Evolutionary conservation across 331 rosid genomes (phyloP), one percentile per base, ranked within the genome.

Genomic region (Malus hybrid): DNA sequence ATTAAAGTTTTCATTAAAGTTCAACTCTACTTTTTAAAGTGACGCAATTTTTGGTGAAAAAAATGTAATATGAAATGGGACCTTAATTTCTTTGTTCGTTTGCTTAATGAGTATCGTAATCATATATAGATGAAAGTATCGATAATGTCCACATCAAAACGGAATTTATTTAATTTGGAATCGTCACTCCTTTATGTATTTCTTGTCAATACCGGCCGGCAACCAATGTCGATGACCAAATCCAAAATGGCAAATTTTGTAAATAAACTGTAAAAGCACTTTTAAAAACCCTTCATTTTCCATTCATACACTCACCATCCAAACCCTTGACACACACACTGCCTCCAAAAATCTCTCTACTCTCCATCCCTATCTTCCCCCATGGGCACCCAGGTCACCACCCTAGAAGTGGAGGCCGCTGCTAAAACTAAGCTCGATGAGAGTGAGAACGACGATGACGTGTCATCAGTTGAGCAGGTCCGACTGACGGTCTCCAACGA

Each of bases 401-500:
- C 63, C 22, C 63, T 32, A 7, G 75, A 70, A n/a, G 20, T 24
- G n/a, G 65, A 70, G 48, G 31, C 62, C 19, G 20, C 29, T 5
- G 63, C 3, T 13, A 2, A 16, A 10, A 12, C 63, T 34, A 18
- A 62, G 0, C 7, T 24, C 42, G 48, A 19, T 2, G 29, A 27
- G 8, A 29, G 29, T 59, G 32, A 50, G 29, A 60, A 63, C 12
- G 61, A 52, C 2, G 83, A 81, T 8, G 83, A 81, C 22, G 31
- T 71, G 32, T 84, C 85, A 5, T 83, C 83, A 1, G 60, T 84
- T 5, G 85, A 84, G 33, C 10, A 84, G 65, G 88, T 84, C 55
- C 81, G 79, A 19, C 42, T 84, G 9, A 84, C 85, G 28, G 88
- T 84, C 4, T 19, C 77, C 3, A 81, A 65, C 67, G 70, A 75